Evolutionary conservation across 495 filamentous ascomycete species (phyloP), one percentile per base, ranked within the genome.

Genomic region (Saxophila tyrrhenica): DNA sequence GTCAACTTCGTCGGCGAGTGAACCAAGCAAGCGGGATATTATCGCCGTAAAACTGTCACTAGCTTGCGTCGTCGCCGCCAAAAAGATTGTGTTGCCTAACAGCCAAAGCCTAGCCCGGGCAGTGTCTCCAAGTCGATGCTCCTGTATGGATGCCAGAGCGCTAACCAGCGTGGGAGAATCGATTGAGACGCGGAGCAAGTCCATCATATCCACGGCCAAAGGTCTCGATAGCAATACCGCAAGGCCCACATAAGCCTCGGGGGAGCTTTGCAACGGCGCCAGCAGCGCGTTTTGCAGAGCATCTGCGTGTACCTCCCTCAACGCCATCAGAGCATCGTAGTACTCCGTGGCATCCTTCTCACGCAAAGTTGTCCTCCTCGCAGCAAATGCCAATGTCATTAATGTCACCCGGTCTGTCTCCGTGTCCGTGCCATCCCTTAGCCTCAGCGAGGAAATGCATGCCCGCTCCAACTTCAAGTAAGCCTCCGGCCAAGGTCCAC

Each of bases 51-150:
- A 86, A 44, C 75, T 76, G 32, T 80, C 72, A 57, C 83, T 61
- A 15, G 76, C 68, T 13, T 70, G 17, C 23, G 39, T 17, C 11
- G 76, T 62, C 35, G 72, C 69, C 58, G 85, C 79, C 44, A 95
- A 78, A 60, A 77, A 86, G 48, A 96, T 84, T 55, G 89, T 80
- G 63, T 94, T 85, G 20, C 84, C 77, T 47, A 95, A 69, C 20
- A 98, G 73, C 84, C 89, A 94, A 20, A 89, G 46, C 20, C 32
- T 43, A 22, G 48, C 39, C 21, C 54, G 48, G 16, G 32, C 11
- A 2, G 56, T 64, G 72, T 65, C 51, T 66, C 54, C 29, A 49
- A 65, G 63, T 3, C 44, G 25, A 11, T 21, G 39, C 19, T 49
- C 43, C 8, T 48, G 20, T 9, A 21, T 13, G 9, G 21, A 19